These are phyloP conservation scores for Auxenochlorella pyrenoidosa DNA, from an alignment of 139 green algal genomes.

Conservation along the genomic window DNA sequence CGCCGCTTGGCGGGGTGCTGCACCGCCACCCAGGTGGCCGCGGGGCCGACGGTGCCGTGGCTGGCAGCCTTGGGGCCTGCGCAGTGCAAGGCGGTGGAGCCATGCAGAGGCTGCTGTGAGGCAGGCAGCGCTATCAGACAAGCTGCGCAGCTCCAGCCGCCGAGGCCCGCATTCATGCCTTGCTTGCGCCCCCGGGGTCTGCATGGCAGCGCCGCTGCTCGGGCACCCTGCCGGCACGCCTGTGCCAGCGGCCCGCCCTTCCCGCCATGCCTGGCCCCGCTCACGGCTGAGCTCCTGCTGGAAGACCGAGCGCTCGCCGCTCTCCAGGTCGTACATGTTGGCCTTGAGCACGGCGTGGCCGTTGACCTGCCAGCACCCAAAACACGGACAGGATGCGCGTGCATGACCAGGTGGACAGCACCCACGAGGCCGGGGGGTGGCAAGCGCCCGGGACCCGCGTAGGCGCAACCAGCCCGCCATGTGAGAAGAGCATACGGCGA, in stretches of 20 bases:
- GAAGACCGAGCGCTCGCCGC: conserved; percentile 65
- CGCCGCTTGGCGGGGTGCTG: conserved; percentile 18
- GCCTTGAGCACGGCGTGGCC: conserved; percentile 65
- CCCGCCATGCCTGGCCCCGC: background rate
- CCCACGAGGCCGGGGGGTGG: too few species aligned
- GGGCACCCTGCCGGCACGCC: too few species aligned
- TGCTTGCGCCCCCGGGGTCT: too few species aligned
- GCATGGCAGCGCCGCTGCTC: background rate
- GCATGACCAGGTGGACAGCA: background rate
- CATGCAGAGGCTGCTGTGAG: too few species aligned
- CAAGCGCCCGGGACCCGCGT: too few species aligned
- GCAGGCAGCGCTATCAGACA: too few species aligned
- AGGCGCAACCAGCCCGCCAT: too few species aligned
- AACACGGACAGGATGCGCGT: background rate
- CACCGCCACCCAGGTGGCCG: conserved; percentile 30
- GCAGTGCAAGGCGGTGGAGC: background rate
- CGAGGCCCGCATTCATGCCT: too few species aligned
- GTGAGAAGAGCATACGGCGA: too few species aligned
- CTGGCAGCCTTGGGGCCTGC: background rate
- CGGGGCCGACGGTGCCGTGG: background rate
- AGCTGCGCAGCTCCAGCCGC: background rate
- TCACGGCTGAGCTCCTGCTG: conserved; percentile 48
- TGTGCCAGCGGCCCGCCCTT: background rate
- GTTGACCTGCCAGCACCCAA: conserved; percentile 55
- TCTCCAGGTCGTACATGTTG: conserved; percentile 74